phyloP scores from a whole-genome alignment of 2,329 filamentous ascomycete genomes.

The Leptographium procerum region DNA sequence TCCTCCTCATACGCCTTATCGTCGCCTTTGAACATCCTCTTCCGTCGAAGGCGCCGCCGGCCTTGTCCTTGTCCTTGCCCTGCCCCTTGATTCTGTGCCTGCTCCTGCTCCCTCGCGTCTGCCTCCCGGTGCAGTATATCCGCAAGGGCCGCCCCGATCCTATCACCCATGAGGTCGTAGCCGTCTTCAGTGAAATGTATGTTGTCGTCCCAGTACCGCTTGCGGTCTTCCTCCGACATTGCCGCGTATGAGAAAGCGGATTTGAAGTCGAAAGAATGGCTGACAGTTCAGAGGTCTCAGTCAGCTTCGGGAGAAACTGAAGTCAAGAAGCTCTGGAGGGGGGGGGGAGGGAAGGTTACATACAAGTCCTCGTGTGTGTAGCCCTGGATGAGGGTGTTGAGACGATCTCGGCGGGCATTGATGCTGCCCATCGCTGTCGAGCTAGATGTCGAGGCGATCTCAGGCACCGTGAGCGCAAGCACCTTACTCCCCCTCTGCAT shows the following conservation, averaged over 20 bases:
- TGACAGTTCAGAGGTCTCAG: constrained; percentile 16
- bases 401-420: constrained; percentile 10
- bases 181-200: constrained; percentile 47
- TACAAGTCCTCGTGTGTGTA: constrained; percentile 42
- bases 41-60: constrained; percentile 6
- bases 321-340: background rate
- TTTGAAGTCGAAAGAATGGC: constrained; percentile 45
- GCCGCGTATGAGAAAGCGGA: constrained; percentile 40
- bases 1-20: constrained; percentile 39
- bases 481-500: constrained; percentile 40
- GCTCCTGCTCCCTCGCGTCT: constrained; percentile 14
- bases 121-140: constrained; percentile 27
- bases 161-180: constrained; percentile 50
- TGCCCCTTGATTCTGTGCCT: background rate
- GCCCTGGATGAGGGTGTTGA: constrained; percentile 43
- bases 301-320: background rate
- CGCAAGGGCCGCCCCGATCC: constrained; percentile 41
- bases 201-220: constrained; percentile 48
- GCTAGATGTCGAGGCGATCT: constrained; percentile 23
- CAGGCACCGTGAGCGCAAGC: constrained; percentile 52
- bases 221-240: constrained; percentile 32
- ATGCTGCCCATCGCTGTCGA: background rate
- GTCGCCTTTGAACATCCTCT: constrained; percentile 23
- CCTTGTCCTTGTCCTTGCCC: background rate
- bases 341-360: background rate